Evolutionary conservation across 2,329 filamentous ascomycete species (phyloP).

Genomic region (Colletotrichum sp.): DNA sequence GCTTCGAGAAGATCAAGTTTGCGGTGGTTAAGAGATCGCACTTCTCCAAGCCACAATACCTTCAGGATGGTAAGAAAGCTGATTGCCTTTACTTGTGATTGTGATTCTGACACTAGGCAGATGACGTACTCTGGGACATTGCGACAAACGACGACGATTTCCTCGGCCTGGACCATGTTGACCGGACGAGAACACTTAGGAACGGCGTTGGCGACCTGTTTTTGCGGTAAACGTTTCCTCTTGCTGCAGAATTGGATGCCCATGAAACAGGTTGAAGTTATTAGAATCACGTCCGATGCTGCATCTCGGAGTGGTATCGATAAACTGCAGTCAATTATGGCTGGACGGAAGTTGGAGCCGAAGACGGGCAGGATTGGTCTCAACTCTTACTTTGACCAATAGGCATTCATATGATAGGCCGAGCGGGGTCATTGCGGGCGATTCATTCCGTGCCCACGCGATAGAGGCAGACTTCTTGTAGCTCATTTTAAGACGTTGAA

Average conservation of each 20-base stretch:
- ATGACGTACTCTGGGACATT: slow-evolving; percentile 63
- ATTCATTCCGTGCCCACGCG: not conserved
- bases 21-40: slow-evolving; percentile 74
- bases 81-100: not conserved
- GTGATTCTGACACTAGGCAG: slow-evolving; percentile 36
- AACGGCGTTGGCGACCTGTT: slow-evolving; percentile 70
- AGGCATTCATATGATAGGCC: slow-evolving; percentile 10
- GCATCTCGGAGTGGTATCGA: not conserved
- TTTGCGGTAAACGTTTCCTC: slow-evolving; percentile 43
- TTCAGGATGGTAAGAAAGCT: slow-evolving; percentile 78
- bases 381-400: not conserved
- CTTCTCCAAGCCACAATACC: slow-evolving; percentile 80
- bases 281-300: not conserved
- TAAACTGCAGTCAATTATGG: not conserved
- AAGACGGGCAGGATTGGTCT: not conserved
- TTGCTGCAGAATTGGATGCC: not conserved
- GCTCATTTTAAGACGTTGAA: not conserved
- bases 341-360: not conserved
- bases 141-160: slow-evolving; percentile 62
- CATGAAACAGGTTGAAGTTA: not conserved
- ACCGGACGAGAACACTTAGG: slow-evolving; percentile 62
- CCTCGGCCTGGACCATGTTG: slow-evolving; percentile 70
- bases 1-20: slow-evolving; percentile 98
- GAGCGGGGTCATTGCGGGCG: slow-evolving; percentile 5
- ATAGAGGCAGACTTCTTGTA: slow-evolving; percentile 15